Conservation (phyloP, 495 filamentous ascomycete genomes). For the Halenospora varia region DNA sequence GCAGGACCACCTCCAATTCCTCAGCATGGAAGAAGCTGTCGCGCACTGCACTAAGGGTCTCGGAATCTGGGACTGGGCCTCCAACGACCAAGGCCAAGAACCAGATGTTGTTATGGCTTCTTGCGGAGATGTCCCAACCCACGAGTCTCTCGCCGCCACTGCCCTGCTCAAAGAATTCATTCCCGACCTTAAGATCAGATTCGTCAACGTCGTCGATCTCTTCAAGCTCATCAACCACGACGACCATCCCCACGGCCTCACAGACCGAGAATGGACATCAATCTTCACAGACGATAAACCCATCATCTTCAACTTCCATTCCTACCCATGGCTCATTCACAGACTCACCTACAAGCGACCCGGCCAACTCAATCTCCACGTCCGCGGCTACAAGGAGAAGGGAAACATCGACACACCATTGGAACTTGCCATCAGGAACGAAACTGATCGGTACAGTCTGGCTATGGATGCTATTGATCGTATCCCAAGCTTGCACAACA, state of each 20-base stretch:
- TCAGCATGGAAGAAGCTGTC: constrained; percentile 62
- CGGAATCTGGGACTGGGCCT: constrained; percentile 56
- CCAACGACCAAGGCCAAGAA: constrained; percentile 54
- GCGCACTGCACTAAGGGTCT: constrained; percentile 67
- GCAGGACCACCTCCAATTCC: constrained; percentile 69
- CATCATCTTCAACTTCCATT: constrained; percentile 77
- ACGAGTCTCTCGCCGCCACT: constrained; percentile 65
- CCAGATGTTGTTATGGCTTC: constrained; percentile 68
- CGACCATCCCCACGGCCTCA: constrained; percentile 65
- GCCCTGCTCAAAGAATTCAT: constrained; percentile 60
- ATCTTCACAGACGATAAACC: constrained; percentile 65
- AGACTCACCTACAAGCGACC: constrained; percentile 66
- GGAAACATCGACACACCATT: constrained; percentile 75
- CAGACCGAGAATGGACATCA: constrained; percentile 55
- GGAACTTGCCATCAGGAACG: constrained; percentile 67
- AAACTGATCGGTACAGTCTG: constrained; percentile 65
- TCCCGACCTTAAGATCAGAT: constrained; percentile 64
- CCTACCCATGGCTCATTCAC: constrained; percentile 72
- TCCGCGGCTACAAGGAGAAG: constrained; percentile 73
- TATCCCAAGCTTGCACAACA: constrained; percentile 52
- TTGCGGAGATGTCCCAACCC: constrained; percentile 67
- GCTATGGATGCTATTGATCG: constrained; percentile 71
- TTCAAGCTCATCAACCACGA: constrained; percentile 64
- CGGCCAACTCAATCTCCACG: constrained; percentile 57
- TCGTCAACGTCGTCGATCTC: constrained; percentile 71